Base-by-base conservation (phyloP, 2,329 filamentous ascomycete species). In the Phialophora expanda region DNA sequence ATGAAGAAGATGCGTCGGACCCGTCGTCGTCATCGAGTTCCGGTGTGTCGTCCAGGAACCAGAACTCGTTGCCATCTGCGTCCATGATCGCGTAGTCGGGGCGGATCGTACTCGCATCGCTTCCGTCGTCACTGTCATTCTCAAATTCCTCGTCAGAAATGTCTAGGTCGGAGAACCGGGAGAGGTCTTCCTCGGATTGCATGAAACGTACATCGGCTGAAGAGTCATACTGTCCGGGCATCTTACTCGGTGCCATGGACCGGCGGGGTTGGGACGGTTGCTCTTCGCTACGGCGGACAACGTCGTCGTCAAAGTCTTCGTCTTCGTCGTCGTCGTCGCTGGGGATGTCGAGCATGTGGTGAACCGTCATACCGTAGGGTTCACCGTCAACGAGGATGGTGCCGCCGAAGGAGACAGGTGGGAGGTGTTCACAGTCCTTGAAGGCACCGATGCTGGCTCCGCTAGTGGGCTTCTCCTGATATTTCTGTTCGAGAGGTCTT, bases 361-460 rank as follows among this genome's bases (percentile, higher is more conserved):
- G 94, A 0, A 98, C 94, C 24, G 92, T 97, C 91, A 98, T 95
- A 12, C 94, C 94, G 73, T 93, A 95, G 0, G 91, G 87, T 76
- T 90, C 88, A 62, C 90, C 88, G 74, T 98, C 93, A 1, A 98
- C 87, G 34, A 95, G 81, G 48, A 98, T 87, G 3, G 97, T 84
- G 8, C 94, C 94, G 12, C 94, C 94, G 71, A 96, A 93, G 34
- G 92, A 96, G 2, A 96, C 94, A 1, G 94, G 92, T 5, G 93
- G 93, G 2, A 97, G 82, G 74, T 97, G 94, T 53, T 91, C 88
- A 70, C 93, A 87, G 64, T 91, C 90, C 58, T 91, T 88, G 83
- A 92, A 97, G 0, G 93, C 93, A 6, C 94, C 94, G 66, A 98
- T 97, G 51, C 93, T 97, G 7, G 94, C 94, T 0, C 94, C 94